Base-by-base conservation (phyloP, 768 basidiomycete genomes). In the Boletus rex-veris region DNA sequence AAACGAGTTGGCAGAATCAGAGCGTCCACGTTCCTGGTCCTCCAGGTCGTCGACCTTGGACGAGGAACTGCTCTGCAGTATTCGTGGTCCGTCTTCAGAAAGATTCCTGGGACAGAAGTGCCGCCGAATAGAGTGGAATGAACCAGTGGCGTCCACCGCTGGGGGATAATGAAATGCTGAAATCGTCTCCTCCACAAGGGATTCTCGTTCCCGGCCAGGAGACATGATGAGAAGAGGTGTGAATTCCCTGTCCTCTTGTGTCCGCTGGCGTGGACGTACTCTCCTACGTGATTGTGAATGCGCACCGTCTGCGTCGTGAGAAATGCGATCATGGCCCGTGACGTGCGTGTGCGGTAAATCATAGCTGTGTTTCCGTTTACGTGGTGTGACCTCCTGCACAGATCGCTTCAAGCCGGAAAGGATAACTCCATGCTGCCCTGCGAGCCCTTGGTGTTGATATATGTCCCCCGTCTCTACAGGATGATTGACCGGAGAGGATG, bases 221-320 rank as follows among this genome's bases (percentile, higher is more conserved):
- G 66, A 53, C 41, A 61, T 54, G 3, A 58, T 19, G 37, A 66
- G 58, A 43, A 68, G 64, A 30, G 66, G 64, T 11, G 66, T 39
- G 11, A 68, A 66, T 41, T 58, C 55, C n/a, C 49, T 14, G 33
- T 53, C 61, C 30, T 38, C 50, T 37, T 28, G 55, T 8, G 7
- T 30, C 41, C 33, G 30, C 43, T 53, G 26, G 21, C 60, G 56
- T 15, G 45, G 56, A 21, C 66, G 54, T 31, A 19, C 33, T 43
- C 52, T 55, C 33, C 50, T 45, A 10, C 15, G 5, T 12, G 43
- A 19, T 7, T 9, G 43, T 8, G 53, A 16, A 24, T 26, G 18
- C 7, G 18, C 21, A 37, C 35, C 4, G 5, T 50, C 51, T 15
- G 43, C 6, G 39, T 40, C 41, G 31, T 48, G 26, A 10, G 8